Conservation (phyloP, 768 basidiomycete genomes). For the Austroboletus festivus region DNA sequence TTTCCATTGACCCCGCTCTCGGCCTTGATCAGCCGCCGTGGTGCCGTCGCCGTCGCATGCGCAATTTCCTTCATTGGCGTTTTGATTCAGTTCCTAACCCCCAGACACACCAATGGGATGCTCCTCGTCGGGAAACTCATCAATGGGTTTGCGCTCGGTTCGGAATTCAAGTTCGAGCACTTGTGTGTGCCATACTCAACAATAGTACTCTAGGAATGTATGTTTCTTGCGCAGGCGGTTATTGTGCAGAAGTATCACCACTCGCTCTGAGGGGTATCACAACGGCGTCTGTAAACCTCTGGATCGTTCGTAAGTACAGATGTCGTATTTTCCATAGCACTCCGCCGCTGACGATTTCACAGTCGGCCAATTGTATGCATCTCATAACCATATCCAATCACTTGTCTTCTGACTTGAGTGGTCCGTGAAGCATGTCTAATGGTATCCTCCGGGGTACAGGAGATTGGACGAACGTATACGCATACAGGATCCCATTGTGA, state of each 20-base stretch:
- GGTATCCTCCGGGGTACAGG: conserved; percentile 25
- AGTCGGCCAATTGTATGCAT: conserved; percentile 25
- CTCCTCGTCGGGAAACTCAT: conserved; percentile 25
- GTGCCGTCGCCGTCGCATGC: conserved; percentile 21
- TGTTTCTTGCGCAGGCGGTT: conserved; percentile 22
- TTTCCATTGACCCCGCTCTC: neutral
- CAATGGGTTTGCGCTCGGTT: conserved; percentile 26
- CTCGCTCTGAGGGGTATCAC: conserved; percentile 26
- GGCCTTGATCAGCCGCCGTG: conserved; percentile 17
- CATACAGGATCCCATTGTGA: conserved; percentile 28
- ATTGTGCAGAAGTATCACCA: conserved; percentile 30
- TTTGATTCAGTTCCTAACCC: conserved; percentile 24
- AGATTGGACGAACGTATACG: conserved; percentile 18
- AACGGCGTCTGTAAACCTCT: conserved; percentile 24
- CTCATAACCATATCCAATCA: too few species aligned
- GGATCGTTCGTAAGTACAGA: conserved; percentile 21
- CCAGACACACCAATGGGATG: conserved; percentile 23
- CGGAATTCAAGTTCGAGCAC: neutral
- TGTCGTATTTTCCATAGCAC: neutral
- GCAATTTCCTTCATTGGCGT: conserved; percentile 21
- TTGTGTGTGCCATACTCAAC: neutral
- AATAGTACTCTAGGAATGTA: conserved; percentile 15
- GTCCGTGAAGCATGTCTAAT: conserved; percentile 21
- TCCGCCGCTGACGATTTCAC: neutral
- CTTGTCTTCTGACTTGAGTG: neutral